Percentiles rank a stretch among this genome's conserved stretches.
Conservation (phyloP, 352 stramenopile genomes). For the Phytophthora nicotianae region DNA sequence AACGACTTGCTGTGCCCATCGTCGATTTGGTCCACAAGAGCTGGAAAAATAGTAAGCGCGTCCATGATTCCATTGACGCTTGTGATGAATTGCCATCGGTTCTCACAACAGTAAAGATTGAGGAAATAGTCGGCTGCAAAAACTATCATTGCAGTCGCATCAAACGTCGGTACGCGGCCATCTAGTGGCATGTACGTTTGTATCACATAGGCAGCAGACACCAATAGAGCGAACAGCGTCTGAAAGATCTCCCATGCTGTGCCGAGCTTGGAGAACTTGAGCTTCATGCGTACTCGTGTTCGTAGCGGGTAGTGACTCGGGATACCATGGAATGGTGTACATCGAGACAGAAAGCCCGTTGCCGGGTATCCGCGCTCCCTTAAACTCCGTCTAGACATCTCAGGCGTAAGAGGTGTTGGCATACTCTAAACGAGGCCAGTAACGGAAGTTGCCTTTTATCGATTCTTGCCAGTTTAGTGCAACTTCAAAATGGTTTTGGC, state of each 20-base stretch:
- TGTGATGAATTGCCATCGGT: constrained; percentile 48
- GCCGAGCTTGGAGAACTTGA: constrained; percentile 57
- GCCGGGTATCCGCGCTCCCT: constrained; percentile 13
- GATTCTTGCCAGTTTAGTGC: constrained; percentile 8
- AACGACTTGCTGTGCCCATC: constrained; percentile 31
- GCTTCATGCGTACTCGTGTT: constrained; percentile 61
- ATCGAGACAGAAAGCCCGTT: constrained; percentile 25
- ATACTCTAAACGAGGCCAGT: not conserved
- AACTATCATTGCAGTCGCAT: constrained; percentile 46
- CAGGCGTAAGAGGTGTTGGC: constrained; percentile 5
- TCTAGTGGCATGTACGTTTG: constrained; percentile 48
- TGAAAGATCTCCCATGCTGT: constrained; percentile 66
- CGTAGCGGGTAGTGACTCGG: constrained; percentile 56
- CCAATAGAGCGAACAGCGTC: constrained; percentile 57
- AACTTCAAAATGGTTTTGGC: not conserved
- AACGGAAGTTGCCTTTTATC: constrained; percentile 19
- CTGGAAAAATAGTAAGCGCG: constrained; percentile 60
- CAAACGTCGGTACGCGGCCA: constrained; percentile 34
- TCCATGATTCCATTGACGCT: constrained; percentile 70
- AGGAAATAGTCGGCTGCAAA: constrained; percentile 65
- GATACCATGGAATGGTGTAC: constrained; percentile 55
- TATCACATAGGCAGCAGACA: constrained; percentile 54
- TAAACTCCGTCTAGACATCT: constrained; percentile 24
- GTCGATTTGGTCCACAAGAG: constrained; percentile 44
- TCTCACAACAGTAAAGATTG: constrained; percentile 70